A percentile compares a stretch with the other conserved stretches of the same genome.
Conservation (phyloP, 208 protist species). For the Tetramitus jugosus region DNA sequence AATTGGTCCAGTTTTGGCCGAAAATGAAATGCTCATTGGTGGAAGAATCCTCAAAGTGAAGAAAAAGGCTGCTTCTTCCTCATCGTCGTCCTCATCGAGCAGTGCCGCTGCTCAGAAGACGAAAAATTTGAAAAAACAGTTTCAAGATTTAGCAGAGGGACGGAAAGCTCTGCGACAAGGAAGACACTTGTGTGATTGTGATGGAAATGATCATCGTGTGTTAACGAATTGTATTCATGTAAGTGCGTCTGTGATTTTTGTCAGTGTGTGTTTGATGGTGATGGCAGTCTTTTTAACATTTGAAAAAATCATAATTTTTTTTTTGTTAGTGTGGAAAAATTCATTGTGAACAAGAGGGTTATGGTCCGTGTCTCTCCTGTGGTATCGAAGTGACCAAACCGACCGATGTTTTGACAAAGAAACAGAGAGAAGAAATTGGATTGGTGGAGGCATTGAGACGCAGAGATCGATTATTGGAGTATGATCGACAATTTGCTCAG, state of each 20-base stretch:
- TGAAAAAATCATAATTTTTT: no score
- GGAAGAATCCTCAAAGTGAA: no score
- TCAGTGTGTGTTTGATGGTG: no score
- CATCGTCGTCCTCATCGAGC: no score
- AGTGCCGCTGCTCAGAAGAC: no score
- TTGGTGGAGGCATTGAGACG: neutral
- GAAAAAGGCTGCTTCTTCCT: no score
- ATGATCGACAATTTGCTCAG: constrained; percentile 15
- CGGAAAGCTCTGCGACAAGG: neutral
- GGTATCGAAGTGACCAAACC: neutral
- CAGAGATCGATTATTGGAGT: constrained; percentile 21
- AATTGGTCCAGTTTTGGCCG: no score
- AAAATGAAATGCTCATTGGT: no score
- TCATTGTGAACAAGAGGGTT: constrained; percentile 38
- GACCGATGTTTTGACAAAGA: constrained; percentile 8
- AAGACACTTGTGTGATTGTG: neutral
- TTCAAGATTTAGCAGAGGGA: neutral
- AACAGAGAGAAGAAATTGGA: neutral
- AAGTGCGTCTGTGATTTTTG: constrained; percentile 20
- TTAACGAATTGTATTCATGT: neutral
- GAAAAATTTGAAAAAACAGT: no score
- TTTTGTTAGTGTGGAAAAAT: constrained; percentile 30
- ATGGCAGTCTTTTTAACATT: no score
- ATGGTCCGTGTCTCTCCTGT: constrained; percentile 34
- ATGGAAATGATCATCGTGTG: neutral